A percentile compares a stretch with the other conserved stretches of the same genome.
These are phyloP conservation scores for Apiospora arundinis DNA, from an alignment of 2,329 filamentous ascomycete genomes.

Conservation along the genomic window DNA sequence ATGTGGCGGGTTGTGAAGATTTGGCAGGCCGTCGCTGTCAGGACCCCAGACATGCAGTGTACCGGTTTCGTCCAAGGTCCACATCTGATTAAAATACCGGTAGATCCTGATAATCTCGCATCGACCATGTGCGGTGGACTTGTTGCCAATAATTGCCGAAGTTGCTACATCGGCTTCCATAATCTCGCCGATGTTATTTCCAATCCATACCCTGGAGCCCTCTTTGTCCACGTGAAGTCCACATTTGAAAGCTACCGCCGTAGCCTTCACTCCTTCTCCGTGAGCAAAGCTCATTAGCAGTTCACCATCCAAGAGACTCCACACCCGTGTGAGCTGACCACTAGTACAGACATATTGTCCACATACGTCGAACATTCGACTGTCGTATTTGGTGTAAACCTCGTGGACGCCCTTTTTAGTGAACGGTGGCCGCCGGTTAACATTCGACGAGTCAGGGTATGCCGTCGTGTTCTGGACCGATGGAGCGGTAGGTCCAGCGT, in stretches of 20 bases:
- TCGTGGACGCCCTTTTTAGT: conserved; percentile 75
- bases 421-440: conserved; percentile 82
- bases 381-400: conserved; percentile 86
- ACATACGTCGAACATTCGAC: conserved; percentile 84
- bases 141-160: conserved; percentile 72
- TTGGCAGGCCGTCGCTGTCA: conserved; percentile 74
- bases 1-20: conserved; percentile 71
- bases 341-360: conserved; percentile 87
- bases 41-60: conserved; percentile 87
- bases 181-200: conserved; percentile 86
- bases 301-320: conserved; percentile 84
- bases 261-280: conserved; percentile 83
- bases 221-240: conserved; percentile 79
- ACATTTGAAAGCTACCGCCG: conserved; percentile 86
- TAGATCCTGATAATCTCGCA: conserved; percentile 85
- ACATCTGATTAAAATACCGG: conserved; percentile 86
- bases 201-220: conserved; percentile 84
- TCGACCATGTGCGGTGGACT: conserved; percentile 75
- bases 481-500: conserved; percentile 44
- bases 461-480: conserved; percentile 61
- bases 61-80: conserved; percentile 91
- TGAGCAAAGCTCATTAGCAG: conserved; percentile 81
- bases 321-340: conserved; percentile 85
- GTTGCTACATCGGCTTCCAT: conserved; percentile 84
- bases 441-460: conserved; percentile 83